A percentile compares a stretch with the other conserved stretches of the same genome.
These are phyloP conservation scores for Penicillium capsulatum DNA, from an alignment of 2,329 filamentous ascomycete species.

Conservation along the genomic window DNA sequence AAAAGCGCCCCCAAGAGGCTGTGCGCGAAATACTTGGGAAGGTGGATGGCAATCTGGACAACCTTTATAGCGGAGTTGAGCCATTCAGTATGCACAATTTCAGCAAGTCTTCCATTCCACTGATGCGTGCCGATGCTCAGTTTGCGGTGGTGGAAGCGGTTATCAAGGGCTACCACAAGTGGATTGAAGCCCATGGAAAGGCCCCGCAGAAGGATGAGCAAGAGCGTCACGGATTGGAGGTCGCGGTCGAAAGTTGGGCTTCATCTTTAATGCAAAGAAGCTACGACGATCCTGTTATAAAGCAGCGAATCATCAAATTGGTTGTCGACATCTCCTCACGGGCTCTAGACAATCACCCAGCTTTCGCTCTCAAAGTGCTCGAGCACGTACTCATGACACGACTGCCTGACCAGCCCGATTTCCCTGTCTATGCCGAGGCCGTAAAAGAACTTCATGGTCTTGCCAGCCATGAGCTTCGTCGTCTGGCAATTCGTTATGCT, in stretches of 20 bases:
- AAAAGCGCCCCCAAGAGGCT: conserved; percentile 76
- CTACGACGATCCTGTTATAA: conserved; percentile 68
- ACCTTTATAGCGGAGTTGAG: conserved; percentile 67
- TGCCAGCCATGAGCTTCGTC: conserved; percentile 80
- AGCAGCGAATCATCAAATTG: conserved; percentile 74
- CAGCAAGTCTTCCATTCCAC: conserved; percentile 39
- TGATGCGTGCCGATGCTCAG: conserved; percentile 76
- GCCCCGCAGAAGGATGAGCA: conserved; percentile 50
- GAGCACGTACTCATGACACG: conserved; percentile 86
- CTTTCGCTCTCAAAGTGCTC: conserved; percentile 82
- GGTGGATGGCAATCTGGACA: conserved; percentile 68
- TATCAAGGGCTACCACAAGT: conserved; percentile 82
- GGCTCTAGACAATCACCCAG: conserved; percentile 69
- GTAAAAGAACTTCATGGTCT: conserved; percentile 84
- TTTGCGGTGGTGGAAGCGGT: conserved; percentile 86
- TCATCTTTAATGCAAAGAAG: conserved; percentile 38
- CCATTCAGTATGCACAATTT: conserved; percentile 55
- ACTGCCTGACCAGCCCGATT: conserved; percentile 66
- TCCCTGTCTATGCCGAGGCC: conserved; percentile 74
- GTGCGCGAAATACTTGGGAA: conserved; percentile 80
- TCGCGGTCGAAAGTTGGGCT: conserved; percentile 40
- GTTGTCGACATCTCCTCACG: conserved; percentile 80
- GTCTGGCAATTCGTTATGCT: conserved; percentile 83
- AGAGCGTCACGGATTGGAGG: conserved; percentile 37
- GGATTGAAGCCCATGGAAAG: conserved; percentile 56